These are phyloP conservation scores for Diaporthe capsici DNA, from an alignment of 2,329 filamentous ascomycete genomes.

Conservation along the genomic window DNA sequence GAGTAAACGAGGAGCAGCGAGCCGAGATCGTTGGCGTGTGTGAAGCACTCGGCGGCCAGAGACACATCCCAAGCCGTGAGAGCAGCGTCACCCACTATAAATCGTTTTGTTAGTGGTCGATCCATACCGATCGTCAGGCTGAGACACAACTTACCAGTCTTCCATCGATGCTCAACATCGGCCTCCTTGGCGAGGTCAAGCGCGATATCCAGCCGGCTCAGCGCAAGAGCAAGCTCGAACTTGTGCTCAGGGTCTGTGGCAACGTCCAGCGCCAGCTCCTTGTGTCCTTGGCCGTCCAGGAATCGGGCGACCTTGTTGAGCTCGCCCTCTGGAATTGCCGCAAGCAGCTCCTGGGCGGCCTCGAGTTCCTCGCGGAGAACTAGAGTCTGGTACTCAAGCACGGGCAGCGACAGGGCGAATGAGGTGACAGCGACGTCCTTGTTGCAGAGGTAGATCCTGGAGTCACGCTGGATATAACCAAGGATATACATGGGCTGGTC, in stretches of 20 bases:
- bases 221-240: conserved; percentile 88
- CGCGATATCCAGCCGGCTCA: conserved; percentile 88
- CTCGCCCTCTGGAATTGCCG: conserved; percentile 89
- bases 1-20: conserved; percentile 91
- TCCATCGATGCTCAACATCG: conserved; percentile 97
- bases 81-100: conserved; percentile 87
- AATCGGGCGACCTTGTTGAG: conserved; percentile 99
- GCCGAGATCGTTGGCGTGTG: conserved; percentile 89
- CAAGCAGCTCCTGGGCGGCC: conserved; percentile 86
- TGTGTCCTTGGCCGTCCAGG: conserved; percentile 96
- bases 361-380: conserved; percentile 96
- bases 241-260: conserved; percentile 96
- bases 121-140: too few species aligned
- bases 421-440: conserved; percentile 95
- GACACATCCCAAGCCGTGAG: conserved; percentile 87
- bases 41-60: conserved; percentile 93
- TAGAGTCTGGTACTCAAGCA: conserved; percentile 96
- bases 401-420: conserved; percentile 89
- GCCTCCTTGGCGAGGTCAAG: conserved; percentile 86
- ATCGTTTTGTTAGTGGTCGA: conserved; percentile 7
- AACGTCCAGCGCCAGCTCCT: conserved; percentile 93
- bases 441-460: conserved; percentile 94
- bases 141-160: conserved; percentile 65
- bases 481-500: conserved; percentile 95
- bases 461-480: conserved; percentile 95